Evolutionary conservation across 2,329 filamentous ascomycete genomes (phyloP), one percentile per base, ranked within the genome.

Genomic region (Pseudogymnoascus verrucosus): DNA sequence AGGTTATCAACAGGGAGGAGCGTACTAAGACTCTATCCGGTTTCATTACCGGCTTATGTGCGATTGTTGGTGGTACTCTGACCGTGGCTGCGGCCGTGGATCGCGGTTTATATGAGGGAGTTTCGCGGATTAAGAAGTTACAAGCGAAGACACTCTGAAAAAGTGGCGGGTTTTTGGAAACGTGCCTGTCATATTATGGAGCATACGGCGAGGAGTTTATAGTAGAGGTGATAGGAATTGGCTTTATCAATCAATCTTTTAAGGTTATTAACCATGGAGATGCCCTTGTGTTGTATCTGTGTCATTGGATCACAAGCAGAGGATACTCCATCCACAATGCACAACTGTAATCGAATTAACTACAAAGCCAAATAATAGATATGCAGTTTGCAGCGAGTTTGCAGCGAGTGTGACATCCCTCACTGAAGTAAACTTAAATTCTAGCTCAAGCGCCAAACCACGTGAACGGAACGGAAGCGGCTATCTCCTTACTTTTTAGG

Each of bases 81-180:
- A 99, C 95, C 0, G 95, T 99, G 16, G 95, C 95, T 10, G 95
- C 96, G 5, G 95, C 95, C 4, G 80, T 99, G 34, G 95, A 99
- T 74, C 85, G 96, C 64, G 90, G 89, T 60, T 77, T 98, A 66
- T 99, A 97, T 71, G 95, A 99, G 77, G 95, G 95, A 44, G 84
- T 85, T 2, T 85, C 88, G 64, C 85, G 89, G 73, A 81, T 98
- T 67, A 96, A 89, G 84, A 99, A 99, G 83, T 76, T 96, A 75
- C 91, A 83, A 69, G 76, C 80, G 4, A 89, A 89, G 77, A 84
- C 84, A 67, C 71, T 85, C 65, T 87, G 65, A 72, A 34, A 34
- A 57, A 57, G 5, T 31, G 61, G 51, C 26, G 10, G 16, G 28
- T 19, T 57, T 57, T 57, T 57, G 28, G 51, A 57, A 57, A 57